Conservation (phyloP, 176 grass and related monocot species). For the Carex myosuroides region DNA sequence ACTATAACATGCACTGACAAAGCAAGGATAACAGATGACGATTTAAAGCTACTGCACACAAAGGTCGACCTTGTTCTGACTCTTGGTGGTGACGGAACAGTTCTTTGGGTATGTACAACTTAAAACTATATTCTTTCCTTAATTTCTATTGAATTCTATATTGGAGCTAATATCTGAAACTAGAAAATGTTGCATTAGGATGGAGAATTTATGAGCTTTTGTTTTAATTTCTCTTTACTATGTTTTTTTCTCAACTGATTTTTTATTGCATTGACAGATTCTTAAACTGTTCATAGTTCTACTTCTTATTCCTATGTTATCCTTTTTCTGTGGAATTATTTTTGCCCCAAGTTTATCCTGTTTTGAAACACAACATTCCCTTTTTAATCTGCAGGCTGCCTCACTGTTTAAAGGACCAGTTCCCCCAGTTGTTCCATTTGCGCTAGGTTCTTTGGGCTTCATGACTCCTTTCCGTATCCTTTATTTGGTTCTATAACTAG, state of each 20-base stretch:
- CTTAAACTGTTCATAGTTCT: background rate
- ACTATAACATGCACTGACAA: conserved; percentile 5
- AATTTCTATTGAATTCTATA: background rate
- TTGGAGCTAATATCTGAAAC: background rate
- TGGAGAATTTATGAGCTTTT: background rate
- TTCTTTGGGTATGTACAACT: conserved; percentile 66
- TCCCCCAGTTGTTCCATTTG: conserved; percentile 89
- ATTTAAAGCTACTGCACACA: conserved; percentile 75
- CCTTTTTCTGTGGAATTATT: background rate
- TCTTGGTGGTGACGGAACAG: conserved; percentile 93
- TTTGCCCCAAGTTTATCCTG: background rate
- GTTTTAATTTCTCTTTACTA: background rate
- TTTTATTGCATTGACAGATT: background rate
- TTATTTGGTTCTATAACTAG: conserved; percentile 1
- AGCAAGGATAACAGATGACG: conserved; percentile 46
- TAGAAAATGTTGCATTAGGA: background rate
- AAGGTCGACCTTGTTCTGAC: conserved; percentile 94
- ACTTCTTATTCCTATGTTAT: background rate
- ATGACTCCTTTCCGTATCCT: conserved; percentile 98
- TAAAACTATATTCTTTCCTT: background rate
- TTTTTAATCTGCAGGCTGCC: conserved; percentile 51
- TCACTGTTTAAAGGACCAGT: conserved; percentile 98
- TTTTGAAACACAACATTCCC: background rate
- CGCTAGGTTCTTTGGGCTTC: conserved; percentile 90
- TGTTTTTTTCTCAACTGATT: background rate